These are phyloP conservation scores for Thalassiosira hispida DNA, from an alignment of 352 stramenopile genomes.

Conservation along the genomic window DNA sequence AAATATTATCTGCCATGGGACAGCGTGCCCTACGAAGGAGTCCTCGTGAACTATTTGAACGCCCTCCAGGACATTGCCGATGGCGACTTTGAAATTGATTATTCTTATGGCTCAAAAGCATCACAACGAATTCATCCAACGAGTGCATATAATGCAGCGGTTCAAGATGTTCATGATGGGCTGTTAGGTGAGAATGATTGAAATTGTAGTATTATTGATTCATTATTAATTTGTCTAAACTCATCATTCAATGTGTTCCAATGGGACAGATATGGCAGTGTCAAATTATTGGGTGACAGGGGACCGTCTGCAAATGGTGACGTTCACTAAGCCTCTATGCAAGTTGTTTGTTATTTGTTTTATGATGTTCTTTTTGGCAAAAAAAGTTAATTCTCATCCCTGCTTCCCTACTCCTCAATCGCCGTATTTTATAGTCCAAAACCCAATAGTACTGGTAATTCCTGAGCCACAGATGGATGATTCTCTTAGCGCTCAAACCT, in stretches of 20 bases:
- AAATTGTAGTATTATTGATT: too few species aligned
- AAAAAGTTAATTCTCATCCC: too few species aligned
- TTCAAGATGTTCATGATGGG: conserved; percentile 42
- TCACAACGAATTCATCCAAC: conserved; percentile 7
- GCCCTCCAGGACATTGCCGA: conserved; percentile 16
- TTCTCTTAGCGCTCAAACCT: not conserved
- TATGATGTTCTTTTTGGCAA: too few species aligned
- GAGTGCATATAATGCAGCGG: conserved; percentile 13
- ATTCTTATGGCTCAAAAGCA: conserved; percentile 21
- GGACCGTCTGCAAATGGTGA: conserved; percentile 20
- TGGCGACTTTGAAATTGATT: conserved; percentile 38
- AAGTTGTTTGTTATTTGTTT: not conserved
- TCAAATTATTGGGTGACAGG: conserved; percentile 40
- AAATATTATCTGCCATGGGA: not conserved
- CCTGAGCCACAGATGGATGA: conserved; percentile 12
- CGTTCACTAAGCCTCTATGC: conserved; percentile 24
- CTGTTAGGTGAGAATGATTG: too few species aligned
- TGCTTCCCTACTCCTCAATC: too few species aligned
- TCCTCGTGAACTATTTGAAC: conserved; percentile 28
- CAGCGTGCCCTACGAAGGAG: conserved; percentile 15
- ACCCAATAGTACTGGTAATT: conserved; percentile 33
- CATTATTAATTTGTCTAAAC: too few species aligned
- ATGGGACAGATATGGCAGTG: conserved; percentile 30
- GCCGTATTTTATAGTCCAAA: not conserved
- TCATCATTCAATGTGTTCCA: too few species aligned